Evolutionary conservation across 176 grass and related monocot species (phyloP).

Genomic region (Juncus inflexus): DNA sequence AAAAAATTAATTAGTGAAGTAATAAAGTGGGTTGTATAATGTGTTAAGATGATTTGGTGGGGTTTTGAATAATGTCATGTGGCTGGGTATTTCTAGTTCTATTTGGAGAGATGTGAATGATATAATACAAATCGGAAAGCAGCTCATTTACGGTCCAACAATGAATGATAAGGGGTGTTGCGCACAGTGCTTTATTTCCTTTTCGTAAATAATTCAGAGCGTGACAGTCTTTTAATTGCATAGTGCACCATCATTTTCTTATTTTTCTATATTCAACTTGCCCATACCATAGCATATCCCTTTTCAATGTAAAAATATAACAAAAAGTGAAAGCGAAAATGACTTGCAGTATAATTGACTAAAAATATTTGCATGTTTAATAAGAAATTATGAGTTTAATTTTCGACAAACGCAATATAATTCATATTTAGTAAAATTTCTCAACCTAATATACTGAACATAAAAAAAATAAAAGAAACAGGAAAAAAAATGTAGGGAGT

Average conservation of each 20-base stretch:
- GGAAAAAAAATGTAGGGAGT: no score
- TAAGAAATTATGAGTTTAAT: no score
- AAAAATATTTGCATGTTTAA: no score
- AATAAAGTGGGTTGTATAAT: no score
- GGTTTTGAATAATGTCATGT: neutral
- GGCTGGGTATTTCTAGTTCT: conserved; percentile 1
- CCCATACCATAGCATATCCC: neutral
- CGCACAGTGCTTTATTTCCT: conserved; percentile 17
- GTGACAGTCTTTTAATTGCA: neutral
- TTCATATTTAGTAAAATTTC: no score
- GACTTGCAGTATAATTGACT: no score
- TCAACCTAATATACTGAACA: no score
- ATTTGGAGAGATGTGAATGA: neutral
- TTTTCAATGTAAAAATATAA: conserved; percentile 8
- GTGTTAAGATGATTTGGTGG: conserved; percentile 7
- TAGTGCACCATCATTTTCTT: conserved; percentile 10
- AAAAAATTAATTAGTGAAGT: no score
- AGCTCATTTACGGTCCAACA: neutral
- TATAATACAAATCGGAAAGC: neutral
- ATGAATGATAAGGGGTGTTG: conserved; percentile 15
- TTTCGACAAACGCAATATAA: no score
- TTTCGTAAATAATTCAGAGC: conserved; percentile 18
- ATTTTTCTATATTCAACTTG: conserved; percentile 3
- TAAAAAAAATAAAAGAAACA: no score
- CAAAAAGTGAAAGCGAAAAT: neutral